Evolutionary conservation across 257 asterid species (phyloP).

Genomic region (Ophiorrhiza pumila): DNA sequence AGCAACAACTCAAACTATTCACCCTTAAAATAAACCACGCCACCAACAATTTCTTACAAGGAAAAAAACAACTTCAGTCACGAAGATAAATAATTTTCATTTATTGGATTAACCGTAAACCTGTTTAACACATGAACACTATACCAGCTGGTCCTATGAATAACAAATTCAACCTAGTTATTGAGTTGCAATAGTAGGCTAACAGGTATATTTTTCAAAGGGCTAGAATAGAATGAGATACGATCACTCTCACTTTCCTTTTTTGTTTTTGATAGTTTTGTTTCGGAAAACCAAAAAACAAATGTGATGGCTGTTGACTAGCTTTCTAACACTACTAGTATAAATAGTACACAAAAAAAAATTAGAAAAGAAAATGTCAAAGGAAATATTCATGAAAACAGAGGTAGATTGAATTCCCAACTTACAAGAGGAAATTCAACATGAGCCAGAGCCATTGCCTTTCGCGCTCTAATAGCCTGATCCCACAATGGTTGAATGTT

Average conservation of each 20-base stretch:
- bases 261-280: neutral
- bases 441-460: constrained; percentile 45
- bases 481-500: constrained; percentile 45
- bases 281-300: too few relatives aligned
- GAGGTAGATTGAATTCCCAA: neutral
- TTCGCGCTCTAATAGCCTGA: constrained; percentile 51
- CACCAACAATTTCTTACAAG: too few relatives aligned
- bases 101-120: neutral
- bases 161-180: neutral
- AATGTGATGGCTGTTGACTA: neutral
- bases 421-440: constrained; percentile 62
- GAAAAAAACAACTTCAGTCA: too few relatives aligned
- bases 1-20: neutral
- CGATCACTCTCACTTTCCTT: neutral
- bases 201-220: neutral
- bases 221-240: neutral
- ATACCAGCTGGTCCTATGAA: neutral
- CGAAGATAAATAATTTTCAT: neutral
- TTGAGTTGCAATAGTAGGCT: too few relatives aligned
- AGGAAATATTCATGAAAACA: neutral
- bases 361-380: neutral
- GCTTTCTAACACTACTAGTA: neutral
- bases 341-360: neutral
- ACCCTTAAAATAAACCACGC: too few relatives aligned
- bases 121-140: neutral